Evolutionary conservation across 176 grass and related monocot species (phyloP).

Genomic region (Oryza meyeriana): DNA sequence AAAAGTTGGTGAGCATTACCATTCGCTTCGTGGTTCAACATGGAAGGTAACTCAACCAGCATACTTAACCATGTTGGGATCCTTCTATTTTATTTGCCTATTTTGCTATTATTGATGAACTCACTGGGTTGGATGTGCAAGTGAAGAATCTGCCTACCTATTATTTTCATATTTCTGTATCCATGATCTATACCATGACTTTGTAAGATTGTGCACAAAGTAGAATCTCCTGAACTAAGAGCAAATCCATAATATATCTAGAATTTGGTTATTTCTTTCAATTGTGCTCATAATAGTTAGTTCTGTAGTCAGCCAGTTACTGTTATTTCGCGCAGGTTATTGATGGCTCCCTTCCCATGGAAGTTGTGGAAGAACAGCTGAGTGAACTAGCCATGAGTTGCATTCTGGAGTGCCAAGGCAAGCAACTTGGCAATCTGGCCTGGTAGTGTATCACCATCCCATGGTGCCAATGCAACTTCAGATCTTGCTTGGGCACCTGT

Average conservation of each 20-base stretch:
- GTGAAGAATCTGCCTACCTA: background rate
- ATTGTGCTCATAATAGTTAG: background rate
- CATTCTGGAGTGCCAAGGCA: constrained; percentile 57
- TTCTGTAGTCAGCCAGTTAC: background rate
- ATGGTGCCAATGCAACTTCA: constrained; percentile 11
- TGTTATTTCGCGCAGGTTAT: constrained; percentile 47
- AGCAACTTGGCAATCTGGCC: constrained; percentile 52
- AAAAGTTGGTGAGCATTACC: constrained; percentile 74
- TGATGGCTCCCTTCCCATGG: constrained; percentile 69
- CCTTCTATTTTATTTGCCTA: background rate
- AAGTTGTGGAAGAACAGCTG: constrained; percentile 63
- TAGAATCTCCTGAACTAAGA: background rate
- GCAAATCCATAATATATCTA: background rate
- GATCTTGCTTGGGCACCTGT: background rate
- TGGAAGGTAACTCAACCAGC: constrained; percentile 67
- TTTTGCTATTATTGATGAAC: background rate
- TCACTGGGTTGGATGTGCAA: background rate
- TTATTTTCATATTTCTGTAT: background rate
- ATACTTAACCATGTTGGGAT: background rate
- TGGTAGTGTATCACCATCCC: constrained; percentile 5
- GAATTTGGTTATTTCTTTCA: background rate
- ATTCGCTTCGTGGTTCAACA: constrained; percentile 56
- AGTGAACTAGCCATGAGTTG: constrained; percentile 52
- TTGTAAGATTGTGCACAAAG: background rate
- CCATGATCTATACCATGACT: background rate